These are phyloP conservation scores for Phytopythium litorale DNA, from an alignment of 352 stramenopile genomes.

Conservation along the genomic window DNA sequence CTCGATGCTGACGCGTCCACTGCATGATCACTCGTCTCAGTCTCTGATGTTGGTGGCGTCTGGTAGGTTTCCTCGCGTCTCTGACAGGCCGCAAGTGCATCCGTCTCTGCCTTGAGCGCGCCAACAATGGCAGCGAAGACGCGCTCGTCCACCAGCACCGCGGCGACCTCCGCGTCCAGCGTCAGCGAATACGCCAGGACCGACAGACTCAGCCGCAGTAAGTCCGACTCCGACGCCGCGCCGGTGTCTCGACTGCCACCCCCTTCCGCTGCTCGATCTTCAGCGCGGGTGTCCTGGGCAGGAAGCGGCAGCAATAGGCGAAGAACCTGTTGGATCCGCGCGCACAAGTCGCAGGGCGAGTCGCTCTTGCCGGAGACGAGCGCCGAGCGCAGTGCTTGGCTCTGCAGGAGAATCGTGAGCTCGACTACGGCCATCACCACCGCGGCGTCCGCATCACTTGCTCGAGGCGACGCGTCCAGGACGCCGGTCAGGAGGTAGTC, in stretches of 20 bases:
- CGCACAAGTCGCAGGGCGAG: slow-evolving; percentile 8
- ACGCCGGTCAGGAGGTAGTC: slow-evolving; percentile 61
- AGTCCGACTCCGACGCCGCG: too few species aligned
- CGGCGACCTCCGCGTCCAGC: slow-evolving; percentile 19
- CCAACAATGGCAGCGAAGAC: slow-evolving; percentile 29
- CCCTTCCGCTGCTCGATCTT: too few species aligned
- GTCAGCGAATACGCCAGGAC: slow-evolving; percentile 42
- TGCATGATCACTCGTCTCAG: not conserved
- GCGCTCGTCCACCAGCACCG: slow-evolving; percentile 24
- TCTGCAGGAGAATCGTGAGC: slow-evolving; percentile 30
- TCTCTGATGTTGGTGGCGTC: not conserved
- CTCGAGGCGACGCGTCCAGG: slow-evolving; percentile 6
- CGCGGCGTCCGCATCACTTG: slow-evolving; percentile 5
- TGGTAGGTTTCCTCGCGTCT: not conserved
- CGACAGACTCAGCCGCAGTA: slow-evolving; percentile 1
- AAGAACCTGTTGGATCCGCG: slow-evolving; percentile 32
- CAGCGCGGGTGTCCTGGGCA: not conserved
- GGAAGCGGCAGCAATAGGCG: slow-evolving; percentile 8
- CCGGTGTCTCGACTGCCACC: not conserved
- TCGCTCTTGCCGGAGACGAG: slow-evolving; percentile 24
- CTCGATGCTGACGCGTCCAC: not conserved
- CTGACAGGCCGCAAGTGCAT: not conserved
- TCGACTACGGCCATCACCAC: slow-evolving; percentile 32
- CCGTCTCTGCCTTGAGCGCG: slow-evolving; percentile 17
- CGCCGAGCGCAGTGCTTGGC: slow-evolving; percentile 24